Percentiles rank a stretch among this genome's conserved stretches.
Conservation (phyloP, 1,284 basidiomycete species). For the Schizopora paradoxa region DNA sequence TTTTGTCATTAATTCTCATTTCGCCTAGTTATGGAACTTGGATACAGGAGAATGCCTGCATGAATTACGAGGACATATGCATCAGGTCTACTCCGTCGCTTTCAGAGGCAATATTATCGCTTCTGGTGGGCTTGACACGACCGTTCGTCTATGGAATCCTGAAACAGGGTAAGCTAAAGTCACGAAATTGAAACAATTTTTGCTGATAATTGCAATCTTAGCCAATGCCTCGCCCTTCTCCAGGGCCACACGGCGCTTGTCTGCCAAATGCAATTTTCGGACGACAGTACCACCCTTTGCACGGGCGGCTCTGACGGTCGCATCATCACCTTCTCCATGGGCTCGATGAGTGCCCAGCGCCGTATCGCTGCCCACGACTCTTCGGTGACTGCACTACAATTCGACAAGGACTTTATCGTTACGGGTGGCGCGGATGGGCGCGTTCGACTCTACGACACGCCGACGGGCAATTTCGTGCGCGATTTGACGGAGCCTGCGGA, state of each 20-base stretch:
- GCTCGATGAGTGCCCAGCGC: slow-evolving; percentile 40
- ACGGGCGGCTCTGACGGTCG: slow-evolving; percentile 94
- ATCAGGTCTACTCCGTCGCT: slow-evolving; percentile 91
- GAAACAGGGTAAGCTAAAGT: slow-evolving; percentile 77
- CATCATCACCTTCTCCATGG: slow-evolving; percentile 84
- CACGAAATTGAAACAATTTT: slow-evolving; percentile 22
- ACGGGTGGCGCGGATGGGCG: slow-evolving; percentile 89
- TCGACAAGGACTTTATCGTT: slow-evolving; percentile 75
- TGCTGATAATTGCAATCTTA: slow-evolving; percentile 26
- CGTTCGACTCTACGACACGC: slow-evolving; percentile 81
- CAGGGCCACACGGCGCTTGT: slow-evolving; percentile 95
- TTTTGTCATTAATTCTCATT: slow-evolving; percentile 9
- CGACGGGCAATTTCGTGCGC: slow-evolving; percentile 65
- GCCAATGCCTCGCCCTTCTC: slow-evolving; percentile 78
- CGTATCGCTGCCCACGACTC: slow-evolving; percentile 83
- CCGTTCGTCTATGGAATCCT: slow-evolving; percentile 86
- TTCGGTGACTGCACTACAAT: slow-evolving; percentile 86
- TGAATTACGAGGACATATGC: slow-evolving; percentile 83
- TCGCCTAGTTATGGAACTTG: slow-evolving; percentile 68
- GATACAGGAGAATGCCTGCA: slow-evolving; percentile 85
- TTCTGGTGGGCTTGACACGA: slow-evolving; percentile 88
- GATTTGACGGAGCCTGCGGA: slow-evolving; percentile 75
- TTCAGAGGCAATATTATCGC: slow-evolving; percentile 86
- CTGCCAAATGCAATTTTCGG: slow-evolving; percentile 85
- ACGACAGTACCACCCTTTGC: slow-evolving; percentile 67